These are phyloP conservation scores for Botrytis porri DNA, from an alignment of 2,329 filamentous ascomycete genomes.

Conservation along the genomic window DNA sequence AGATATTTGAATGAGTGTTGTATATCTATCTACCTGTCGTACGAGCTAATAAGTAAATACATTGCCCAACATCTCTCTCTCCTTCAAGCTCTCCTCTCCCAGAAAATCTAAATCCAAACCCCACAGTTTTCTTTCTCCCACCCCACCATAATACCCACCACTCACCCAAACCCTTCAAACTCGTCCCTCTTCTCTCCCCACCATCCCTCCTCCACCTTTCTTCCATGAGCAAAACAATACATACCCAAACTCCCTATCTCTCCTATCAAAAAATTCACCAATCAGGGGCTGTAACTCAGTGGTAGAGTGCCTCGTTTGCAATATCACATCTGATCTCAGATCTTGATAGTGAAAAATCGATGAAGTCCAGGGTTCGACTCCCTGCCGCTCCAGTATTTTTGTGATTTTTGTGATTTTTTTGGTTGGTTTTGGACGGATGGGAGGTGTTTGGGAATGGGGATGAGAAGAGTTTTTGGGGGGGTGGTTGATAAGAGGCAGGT, in stretches of 20 bases:
- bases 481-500: no score
- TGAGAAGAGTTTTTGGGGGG: no score
- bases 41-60: no score
- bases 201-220: no score
- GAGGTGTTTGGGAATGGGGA: neutral
- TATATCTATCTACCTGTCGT: no score
- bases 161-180: no score
- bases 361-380: neutral
- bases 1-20: neutral
- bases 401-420: neutral
- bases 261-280: fast-evolving
- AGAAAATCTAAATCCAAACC: neutral
- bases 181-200: no score
- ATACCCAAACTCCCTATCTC: fast-evolving
- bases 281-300: neutral
- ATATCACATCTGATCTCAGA: fast-evolving
- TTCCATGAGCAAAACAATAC: no score
- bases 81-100: no score
- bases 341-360: no score
- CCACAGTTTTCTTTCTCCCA: neutral
- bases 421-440: neutral
- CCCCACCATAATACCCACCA: no score
- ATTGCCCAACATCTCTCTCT: no score
- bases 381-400: neutral
- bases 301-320: neutral